Conservation (phyloP, 148 eudicot genomes). For the Chenopodium berlandieri region DNA sequence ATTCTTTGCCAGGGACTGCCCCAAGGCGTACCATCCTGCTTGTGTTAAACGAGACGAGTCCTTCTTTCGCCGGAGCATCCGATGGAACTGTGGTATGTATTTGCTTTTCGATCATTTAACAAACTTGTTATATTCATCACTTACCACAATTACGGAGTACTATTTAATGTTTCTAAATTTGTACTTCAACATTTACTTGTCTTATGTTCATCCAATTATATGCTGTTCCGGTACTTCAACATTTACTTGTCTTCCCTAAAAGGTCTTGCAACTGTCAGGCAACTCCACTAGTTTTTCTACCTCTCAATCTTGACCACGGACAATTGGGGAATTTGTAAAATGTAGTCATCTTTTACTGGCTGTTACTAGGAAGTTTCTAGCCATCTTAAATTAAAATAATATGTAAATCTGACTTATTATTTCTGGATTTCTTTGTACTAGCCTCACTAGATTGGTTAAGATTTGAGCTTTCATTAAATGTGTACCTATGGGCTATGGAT, state of each 20-base stretch:
- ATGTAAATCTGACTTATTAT: neutral
- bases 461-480: neutral
- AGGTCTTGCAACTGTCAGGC: neutral
- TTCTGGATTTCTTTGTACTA: neutral
- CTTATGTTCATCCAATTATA: no score
- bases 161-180: no score
- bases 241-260: no score
- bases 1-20: conserved; percentile 69
- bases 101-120: neutral
- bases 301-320: neutral
- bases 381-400: no score
- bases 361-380: neutral
- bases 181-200: no score
- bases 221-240: no score
- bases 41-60: conserved; percentile 88
- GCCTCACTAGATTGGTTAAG: neutral
- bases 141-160: neutral
- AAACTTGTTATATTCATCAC: neutral
- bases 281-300: neutral
- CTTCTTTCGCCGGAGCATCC: conserved; percentile 54
- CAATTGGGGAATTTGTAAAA: neutral
- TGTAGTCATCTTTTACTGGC: neutral
- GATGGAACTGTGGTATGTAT: conserved; percentile 82
- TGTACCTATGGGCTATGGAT: neutral
- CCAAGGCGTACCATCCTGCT: conserved; percentile 92